Evolutionary conservation across 345 rosid species (phyloP).

Genomic region (Lumnitzera racemosa): DNA sequence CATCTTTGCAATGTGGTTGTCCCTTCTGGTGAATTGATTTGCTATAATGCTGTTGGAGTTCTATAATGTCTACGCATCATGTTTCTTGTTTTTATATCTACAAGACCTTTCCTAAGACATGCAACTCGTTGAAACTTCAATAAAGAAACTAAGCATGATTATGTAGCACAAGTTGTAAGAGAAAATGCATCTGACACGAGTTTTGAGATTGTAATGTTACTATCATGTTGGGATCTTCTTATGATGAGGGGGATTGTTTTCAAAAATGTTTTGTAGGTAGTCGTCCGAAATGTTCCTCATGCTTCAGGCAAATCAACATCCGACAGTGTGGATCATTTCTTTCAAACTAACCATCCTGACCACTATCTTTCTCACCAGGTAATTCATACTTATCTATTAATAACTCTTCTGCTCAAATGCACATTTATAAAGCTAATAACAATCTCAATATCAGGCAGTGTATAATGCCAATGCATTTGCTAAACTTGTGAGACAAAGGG

Average conservation of each 20-base stretch:
- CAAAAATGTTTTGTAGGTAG: constrained; percentile 55
- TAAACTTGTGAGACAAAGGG: constrained; percentile 59
- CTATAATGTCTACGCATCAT: no score
- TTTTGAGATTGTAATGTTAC: not conserved
- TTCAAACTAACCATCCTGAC: constrained; percentile 74
- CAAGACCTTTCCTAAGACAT: no score
- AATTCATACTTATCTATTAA: not conserved
- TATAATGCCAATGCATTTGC: constrained; percentile 78
- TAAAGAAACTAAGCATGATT: not conserved
- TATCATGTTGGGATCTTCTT: no score
- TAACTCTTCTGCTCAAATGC: not conserved
- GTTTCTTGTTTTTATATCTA: no score
- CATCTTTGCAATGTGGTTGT: no score
- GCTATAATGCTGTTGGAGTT: no score
- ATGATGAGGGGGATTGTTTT: not conserved
- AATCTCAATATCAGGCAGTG: constrained; percentile 47
- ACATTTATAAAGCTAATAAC: not conserved
- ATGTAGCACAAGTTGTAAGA: not conserved
- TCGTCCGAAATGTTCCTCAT: constrained; percentile 74
- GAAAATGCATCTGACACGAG: not conserved
- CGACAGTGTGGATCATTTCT: constrained; percentile 67
- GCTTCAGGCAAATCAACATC: constrained; percentile 46
- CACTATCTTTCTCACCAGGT: constrained; percentile 96
- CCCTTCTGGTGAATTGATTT: no score
- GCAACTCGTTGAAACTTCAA: no score